Percentiles rank a stretch among this genome's conserved stretches.
Conservation (phyloP, 306 rosid species). For the Rubus parviflorus region DNA sequence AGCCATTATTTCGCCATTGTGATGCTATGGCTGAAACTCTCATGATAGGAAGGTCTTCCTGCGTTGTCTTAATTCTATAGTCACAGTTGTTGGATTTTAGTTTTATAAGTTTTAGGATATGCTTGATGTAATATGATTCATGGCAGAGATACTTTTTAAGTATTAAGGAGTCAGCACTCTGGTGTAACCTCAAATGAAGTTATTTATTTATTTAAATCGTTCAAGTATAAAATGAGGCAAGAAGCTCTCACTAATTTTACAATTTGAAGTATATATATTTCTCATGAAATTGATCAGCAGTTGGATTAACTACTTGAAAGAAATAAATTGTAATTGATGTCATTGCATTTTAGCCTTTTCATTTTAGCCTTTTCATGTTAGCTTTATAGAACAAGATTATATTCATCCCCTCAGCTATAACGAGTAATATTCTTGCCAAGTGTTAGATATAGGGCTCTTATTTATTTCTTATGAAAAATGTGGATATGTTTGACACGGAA, state of each 20-base stretch:
- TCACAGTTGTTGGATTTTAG: background rate
- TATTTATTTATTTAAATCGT: too few relatives aligned
- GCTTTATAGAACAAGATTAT: background rate
- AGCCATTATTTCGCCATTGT: slow-evolving; percentile 5
- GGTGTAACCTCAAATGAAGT: background rate
- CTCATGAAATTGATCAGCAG: background rate
- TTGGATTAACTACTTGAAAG: background rate
- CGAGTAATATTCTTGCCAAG: background rate
- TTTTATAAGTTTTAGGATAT: background rate
- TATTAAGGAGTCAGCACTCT: too few relatives aligned
- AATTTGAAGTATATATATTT: background rate
- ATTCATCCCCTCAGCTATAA: too few relatives aligned
- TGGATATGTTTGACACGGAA: background rate
- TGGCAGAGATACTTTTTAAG: background rate
- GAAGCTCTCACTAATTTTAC: too few relatives aligned
- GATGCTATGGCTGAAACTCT: slow-evolving; percentile 4
- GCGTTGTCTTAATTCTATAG: too few relatives aligned
- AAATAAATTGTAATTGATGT: background rate
- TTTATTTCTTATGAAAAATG: background rate
- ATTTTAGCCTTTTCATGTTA: background rate
- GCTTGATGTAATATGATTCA: background rate
- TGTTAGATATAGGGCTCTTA: background rate
- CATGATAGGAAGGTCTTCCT: background rate
- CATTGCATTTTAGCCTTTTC: background rate
- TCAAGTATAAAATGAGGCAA: too few relatives aligned